Percentiles rank a stretch among this genome's conserved stretches.
Evolutionary conservation across 2,329 filamentous ascomycete genomes (phyloP).

Genomic region (Botryotinia calthae): DNA sequence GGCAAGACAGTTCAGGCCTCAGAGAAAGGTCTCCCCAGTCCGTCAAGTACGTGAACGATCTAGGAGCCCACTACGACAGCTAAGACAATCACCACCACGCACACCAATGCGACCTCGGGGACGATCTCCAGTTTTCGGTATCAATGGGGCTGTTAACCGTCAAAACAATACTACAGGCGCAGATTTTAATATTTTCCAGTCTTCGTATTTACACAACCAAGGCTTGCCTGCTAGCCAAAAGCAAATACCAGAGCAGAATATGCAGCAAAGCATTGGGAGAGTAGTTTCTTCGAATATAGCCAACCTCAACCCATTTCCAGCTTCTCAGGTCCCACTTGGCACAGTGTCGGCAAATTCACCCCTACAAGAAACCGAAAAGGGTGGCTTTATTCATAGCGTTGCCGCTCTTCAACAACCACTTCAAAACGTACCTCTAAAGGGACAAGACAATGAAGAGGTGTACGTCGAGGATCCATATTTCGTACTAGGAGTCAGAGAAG

Average conservation of each 20-base stretch:
- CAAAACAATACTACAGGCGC: background rate
- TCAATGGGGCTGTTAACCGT: background rate
- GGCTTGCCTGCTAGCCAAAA: background rate
- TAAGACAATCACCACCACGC: conserved; percentile 6
- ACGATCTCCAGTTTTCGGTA: conserved; percentile 9
- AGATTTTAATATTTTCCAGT: background rate
- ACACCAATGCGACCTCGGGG: conserved; percentile 4
- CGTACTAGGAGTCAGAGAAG: conserved; percentile 27
- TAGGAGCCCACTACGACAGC: conserved; percentile 10
- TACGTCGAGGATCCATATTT: conserved; percentile 32
- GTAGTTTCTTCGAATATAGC: background rate
- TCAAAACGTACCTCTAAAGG: background rate
- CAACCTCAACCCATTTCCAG: background rate
- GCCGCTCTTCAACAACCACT: background rate
- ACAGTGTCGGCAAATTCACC: background rate
- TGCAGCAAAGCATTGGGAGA: background rate
- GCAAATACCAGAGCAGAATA: background rate
- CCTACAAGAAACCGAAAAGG: background rate
- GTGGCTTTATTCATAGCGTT: background rate
- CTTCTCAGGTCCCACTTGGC: background rate
- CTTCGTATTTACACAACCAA: background rate
- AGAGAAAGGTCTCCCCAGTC: conserved; percentile 11
- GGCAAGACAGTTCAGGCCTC: background rate
- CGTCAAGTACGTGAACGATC: conserved; percentile 2
- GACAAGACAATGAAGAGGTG: background rate